phyloP scores from a whole-genome alignment of 768 basidiomycete species.

The Pilatotrama ljubarskyi region DNA sequence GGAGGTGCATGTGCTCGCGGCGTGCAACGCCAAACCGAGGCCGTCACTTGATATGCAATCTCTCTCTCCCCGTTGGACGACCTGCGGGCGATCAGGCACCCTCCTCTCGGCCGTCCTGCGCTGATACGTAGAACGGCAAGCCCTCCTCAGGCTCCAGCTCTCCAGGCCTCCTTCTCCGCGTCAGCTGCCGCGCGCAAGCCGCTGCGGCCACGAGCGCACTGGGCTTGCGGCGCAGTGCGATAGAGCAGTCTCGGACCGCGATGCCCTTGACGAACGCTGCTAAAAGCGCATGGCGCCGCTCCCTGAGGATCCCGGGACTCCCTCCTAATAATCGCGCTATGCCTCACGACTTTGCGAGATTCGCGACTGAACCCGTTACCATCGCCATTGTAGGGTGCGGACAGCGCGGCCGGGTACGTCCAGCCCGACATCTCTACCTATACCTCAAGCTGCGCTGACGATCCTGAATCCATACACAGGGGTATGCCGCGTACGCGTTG shows the following conservation, averaged over 20 bases:
- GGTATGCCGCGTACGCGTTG: slow-evolving; percentile 65
- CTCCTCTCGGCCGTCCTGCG: not conserved
- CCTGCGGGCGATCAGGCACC: slow-evolving; percentile 15
- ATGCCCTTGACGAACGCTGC: slow-evolving; percentile 16
- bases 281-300: slow-evolving; percentile 24
- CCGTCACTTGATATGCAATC: slow-evolving; percentile 10
- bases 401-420: slow-evolving; percentile 69
- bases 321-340: slow-evolving; percentile 16
- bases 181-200: not conserved
- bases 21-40: not conserved
- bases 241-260: slow-evolving; percentile 4
- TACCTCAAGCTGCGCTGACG: not conserved
- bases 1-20: slow-evolving; percentile 1
- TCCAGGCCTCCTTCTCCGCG: not conserved
- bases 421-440: not conserved
- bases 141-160: not conserved
- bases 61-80: slow-evolving; percentile 8
- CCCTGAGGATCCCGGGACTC: slow-evolving; percentile 7
- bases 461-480: slow-evolving; percentile 36
- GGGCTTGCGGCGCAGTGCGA: not conserved
- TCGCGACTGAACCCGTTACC: slow-evolving; percentile 50
- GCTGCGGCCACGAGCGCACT: not conserved
- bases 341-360: slow-evolving; percentile 23
- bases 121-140: slow-evolving; percentile 1
- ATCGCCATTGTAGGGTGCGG: slow-evolving; percentile 83